phyloP scores from a whole-genome alignment of 768 basidiomycete species.

The Candolleomyces efflorescens region DNA sequence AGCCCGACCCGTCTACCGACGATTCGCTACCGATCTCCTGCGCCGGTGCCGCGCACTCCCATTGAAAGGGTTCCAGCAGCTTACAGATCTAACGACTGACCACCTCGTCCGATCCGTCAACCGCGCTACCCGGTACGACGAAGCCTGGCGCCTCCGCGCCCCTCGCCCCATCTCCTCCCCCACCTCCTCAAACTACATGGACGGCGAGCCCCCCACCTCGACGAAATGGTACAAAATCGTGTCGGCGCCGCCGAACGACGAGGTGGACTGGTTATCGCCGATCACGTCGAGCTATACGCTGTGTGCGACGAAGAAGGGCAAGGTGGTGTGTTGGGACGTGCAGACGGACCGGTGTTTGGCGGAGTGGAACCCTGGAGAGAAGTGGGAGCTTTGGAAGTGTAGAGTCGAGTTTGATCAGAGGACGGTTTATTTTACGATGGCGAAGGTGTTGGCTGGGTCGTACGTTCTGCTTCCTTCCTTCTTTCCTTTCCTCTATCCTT shows the following conservation, averaged over 20 bases:
- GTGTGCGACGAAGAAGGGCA: slow-evolving; percentile 74
- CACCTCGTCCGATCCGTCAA: slow-evolving; percentile 61
- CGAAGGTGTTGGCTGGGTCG: slow-evolving; percentile 51
- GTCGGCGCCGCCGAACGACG: slow-evolving; percentile 59
- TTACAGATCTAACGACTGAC: slow-evolving; percentile 59
- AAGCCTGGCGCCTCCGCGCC: slow-evolving; percentile 55
- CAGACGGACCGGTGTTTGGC: slow-evolving; percentile 56
- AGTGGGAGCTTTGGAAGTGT: slow-evolving; percentile 78
- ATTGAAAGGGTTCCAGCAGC: slow-evolving; percentile 63
- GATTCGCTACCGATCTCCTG: slow-evolving; percentile 58
- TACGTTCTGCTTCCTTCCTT: slow-evolving; percentile 25
- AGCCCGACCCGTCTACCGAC: slow-evolving; percentile 65
- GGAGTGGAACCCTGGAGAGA: slow-evolving; percentile 60
- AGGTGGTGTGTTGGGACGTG: slow-evolving; percentile 76
- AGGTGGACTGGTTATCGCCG: slow-evolving; percentile 74
- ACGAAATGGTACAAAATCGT: slow-evolving; percentile 65
- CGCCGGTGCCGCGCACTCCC: slow-evolving; percentile 66
- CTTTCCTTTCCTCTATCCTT: not conserved
- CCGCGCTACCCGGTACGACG: slow-evolving; percentile 58
- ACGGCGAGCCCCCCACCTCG: slow-evolving; percentile 14
- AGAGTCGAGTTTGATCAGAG: slow-evolving; percentile 70
- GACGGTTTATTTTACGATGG: slow-evolving; percentile 74
- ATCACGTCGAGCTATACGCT: slow-evolving; percentile 73
- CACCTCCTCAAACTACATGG: slow-evolving; percentile 37
- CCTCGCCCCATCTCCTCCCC: slow-evolving; percentile 45